Evolutionary conservation across 139 green algal genomes (phyloP).

Genomic region (Mychonastes homosphaera): DNA sequence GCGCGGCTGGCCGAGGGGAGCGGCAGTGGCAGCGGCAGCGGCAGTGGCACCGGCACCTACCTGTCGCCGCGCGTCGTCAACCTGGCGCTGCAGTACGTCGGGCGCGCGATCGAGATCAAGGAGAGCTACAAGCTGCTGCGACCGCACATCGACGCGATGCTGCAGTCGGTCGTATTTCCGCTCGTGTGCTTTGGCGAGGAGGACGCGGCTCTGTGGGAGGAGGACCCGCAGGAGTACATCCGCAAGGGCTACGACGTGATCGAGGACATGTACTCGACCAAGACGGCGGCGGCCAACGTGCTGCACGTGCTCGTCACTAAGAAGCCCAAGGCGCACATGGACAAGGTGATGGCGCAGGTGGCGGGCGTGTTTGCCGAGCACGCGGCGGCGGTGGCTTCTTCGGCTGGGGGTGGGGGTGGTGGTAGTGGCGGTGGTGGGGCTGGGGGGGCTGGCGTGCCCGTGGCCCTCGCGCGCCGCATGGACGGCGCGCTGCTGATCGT

Average conservation of each 20-base stretch:
- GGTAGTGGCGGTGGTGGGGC: not conserved
- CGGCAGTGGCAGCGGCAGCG: too few species aligned
- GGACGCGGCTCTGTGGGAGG: slow-evolving; percentile 80
- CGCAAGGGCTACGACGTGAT: slow-evolving; percentile 95
- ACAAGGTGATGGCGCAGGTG: slow-evolving; percentile 47
- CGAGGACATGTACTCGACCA: slow-evolving; percentile 90
- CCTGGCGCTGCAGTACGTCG: slow-evolving; percentile 51
- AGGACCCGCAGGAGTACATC: slow-evolving; percentile 96
- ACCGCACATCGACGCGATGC: slow-evolving; percentile 55
- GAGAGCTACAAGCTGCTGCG: slow-evolving; percentile 65
- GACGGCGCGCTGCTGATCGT: slow-evolving; percentile 86
- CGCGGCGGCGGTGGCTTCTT: not conserved
- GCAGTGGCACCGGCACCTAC: slow-evolving; percentile 5
- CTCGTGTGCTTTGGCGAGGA: slow-evolving; percentile 82
- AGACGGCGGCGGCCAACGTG: slow-evolving; percentile 84
- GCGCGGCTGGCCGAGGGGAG: slow-evolving; percentile 11
- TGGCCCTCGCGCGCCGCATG: slow-evolving; percentile 49
- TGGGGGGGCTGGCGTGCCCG: slow-evolving; percentile 6
- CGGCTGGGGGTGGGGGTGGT: not conserved
- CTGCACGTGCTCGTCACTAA: slow-evolving; percentile 63
- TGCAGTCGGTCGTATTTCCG: slow-evolving; percentile 74
- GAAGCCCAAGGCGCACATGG: slow-evolving; percentile 43
- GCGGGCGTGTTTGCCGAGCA: slow-evolving; percentile 7
- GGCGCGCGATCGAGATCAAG: slow-evolving; percentile 24
- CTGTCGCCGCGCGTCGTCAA: slow-evolving; percentile 23